A percentile compares a stretch with the other conserved stretches of the same genome.
phyloP scores from a whole-genome alignment of 2,329 filamentous ascomycete species.

The Colletotrichum sansevieriae region DNA sequence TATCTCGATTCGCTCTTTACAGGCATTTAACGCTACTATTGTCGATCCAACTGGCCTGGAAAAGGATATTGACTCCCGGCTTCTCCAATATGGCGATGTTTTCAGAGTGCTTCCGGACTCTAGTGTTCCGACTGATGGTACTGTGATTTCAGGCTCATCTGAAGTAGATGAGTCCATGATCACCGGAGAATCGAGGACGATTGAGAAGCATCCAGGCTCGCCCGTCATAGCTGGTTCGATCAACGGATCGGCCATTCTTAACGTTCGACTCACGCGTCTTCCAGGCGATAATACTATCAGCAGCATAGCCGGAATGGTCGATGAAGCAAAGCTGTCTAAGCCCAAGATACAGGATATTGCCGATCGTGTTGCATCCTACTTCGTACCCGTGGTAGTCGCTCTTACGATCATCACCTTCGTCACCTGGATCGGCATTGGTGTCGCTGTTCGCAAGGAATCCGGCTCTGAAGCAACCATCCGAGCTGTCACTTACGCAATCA shows the following conservation, averaged over 20 bases:
- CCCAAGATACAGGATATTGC: constrained; percentile 77
- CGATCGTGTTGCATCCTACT: constrained; percentile 75
- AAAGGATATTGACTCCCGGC: constrained; percentile 70
- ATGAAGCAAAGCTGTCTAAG: constrained; percentile 77
- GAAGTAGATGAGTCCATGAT: constrained; percentile 84
- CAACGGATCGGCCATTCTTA: constrained; percentile 73
- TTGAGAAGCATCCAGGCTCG: constrained; percentile 68
- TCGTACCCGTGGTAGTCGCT: constrained; percentile 74
- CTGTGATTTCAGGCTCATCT: constrained; percentile 70
- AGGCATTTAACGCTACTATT: constrained; percentile 68
- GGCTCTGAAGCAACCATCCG: constrained; percentile 66
- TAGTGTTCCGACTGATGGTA: constrained; percentile 77
- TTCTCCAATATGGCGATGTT: constrained; percentile 79
- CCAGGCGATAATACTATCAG: constrained; percentile 80
- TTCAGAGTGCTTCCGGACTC: constrained; percentile 74
- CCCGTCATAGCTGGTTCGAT: constrained; percentile 76
- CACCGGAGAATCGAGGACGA: constrained; percentile 76
- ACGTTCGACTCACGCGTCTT: constrained; percentile 70
- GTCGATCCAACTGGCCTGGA: constrained; percentile 53
- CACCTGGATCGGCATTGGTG: constrained; percentile 75
- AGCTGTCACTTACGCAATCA: constrained; percentile 79
- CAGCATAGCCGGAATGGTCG: constrained; percentile 77
- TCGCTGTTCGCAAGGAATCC: constrained; percentile 51
- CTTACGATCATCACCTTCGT: constrained; percentile 72
- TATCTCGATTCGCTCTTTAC: constrained; percentile 69